Evolutionary conservation across 1,139 yeast species (phyloP), one percentile per base, ranked within the genome.

Genomic region (Scheffersomyces segobiensis): DNA sequence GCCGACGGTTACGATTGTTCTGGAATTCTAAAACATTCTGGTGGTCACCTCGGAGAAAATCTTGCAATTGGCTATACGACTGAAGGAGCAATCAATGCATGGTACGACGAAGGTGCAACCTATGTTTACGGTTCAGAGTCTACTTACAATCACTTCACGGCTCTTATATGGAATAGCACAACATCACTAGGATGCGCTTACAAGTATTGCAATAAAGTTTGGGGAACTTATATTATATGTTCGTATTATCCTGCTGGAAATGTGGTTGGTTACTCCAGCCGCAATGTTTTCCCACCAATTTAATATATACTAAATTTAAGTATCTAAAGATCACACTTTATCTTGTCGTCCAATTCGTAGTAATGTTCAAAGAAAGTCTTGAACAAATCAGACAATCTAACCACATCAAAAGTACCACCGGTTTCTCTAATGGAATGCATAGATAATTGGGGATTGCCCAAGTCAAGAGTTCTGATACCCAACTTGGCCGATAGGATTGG

Each of bases 381-480:
- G 71, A 90, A 91, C 63, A 93, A 78, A 55, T 77, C 75, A 54
- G 86, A 81, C 60, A 92, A 85, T 62, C 82, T 80, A 52, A 79
- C 86, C 49, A 93, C 79, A 74, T 93, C 98, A 55, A 77, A 80
- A 20, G 92, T 74, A 8, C 98, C 98, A 49, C 97, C 95, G 2
- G 97, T 93, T 74, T 95, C 99, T 72, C 99, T 85, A 60, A 92
- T 89, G 1, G 97, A 90, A 71, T 95, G 99, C 99, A 95, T 95
- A 57, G 96, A 88, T 66, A 95, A 79, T 71, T 93, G 97, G 2
- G 98, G 97, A 70, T 92, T 93, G 57, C 99, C 99, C 59, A 95
- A 78, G 73, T 95, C 99, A 60, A 95, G 76, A 3, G 98, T 92
- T 70, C 97, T 84, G 53, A 95, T 83, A 55, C 99, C 99, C 54